A percentile compares a stretch with the other conserved stretches of the same genome.
Conservation (phyloP, 169 alveolate species). For the Perkinsus marinus region DNA sequence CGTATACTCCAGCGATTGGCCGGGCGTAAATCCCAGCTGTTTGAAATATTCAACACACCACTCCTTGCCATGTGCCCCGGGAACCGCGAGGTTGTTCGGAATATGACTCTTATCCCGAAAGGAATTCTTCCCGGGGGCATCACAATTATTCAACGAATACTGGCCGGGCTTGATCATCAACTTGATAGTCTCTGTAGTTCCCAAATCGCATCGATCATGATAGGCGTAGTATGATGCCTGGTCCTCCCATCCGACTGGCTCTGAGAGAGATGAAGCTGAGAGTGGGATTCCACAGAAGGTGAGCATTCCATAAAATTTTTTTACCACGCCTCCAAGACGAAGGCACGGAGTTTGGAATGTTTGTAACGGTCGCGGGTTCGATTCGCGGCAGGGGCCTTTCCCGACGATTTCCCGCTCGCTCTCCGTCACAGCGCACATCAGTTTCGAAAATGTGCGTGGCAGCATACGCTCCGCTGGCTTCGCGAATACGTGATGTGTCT, state of each 20-base stretch:
- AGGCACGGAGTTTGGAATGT: too few relatives aligned
- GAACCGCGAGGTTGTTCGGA: neutral
- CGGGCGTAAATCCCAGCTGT: neutral
- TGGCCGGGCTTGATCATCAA: neutral
- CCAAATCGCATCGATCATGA: neutral
- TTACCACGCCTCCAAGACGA: too few relatives aligned
- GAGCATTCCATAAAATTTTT: too few relatives aligned
- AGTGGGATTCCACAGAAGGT: too few relatives aligned
- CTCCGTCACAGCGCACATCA: too few relatives aligned
- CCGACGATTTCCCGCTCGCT: too few relatives aligned
- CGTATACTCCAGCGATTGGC: neutral
- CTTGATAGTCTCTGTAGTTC: neutral
- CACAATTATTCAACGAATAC: neutral
- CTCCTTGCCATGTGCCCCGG: neutral
- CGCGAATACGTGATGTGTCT: too few relatives aligned
- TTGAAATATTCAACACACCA: neutral
- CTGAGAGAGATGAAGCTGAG: too few relatives aligned
- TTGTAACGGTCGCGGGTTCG: too few relatives aligned
- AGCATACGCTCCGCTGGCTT: too few relatives aligned
- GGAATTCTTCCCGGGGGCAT: neutral
- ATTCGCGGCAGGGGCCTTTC: too few relatives aligned
- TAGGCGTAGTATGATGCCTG: neutral
- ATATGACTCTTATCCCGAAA: neutral
- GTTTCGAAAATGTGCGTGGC: too few relatives aligned
- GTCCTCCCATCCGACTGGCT: neutral